Evolutionary conservation across 345 rosid species (phyloP).

Genomic region (Kandelia obovata): DNA sequence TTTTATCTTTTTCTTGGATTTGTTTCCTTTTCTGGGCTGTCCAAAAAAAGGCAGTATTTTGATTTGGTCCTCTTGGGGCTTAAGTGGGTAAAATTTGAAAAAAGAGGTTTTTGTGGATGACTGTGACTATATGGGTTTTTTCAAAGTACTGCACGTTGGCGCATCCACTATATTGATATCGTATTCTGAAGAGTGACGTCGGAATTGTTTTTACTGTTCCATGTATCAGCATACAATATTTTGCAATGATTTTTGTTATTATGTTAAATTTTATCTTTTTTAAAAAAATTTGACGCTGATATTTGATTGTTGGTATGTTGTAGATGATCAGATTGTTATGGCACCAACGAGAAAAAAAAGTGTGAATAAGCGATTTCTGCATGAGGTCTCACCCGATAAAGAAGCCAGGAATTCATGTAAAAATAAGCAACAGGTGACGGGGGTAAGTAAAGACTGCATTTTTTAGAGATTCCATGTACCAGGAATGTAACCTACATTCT

Average conservation of each 20-base stretch:
- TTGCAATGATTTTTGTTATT: neutral
- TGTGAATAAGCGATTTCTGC: conserved; percentile 61
- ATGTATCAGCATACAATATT: neutral
- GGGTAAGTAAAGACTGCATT: conserved; percentile 45
- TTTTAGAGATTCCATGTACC: neutral
- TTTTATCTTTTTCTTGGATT: neutral
- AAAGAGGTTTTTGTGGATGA: neutral
- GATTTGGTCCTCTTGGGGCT: neutral
- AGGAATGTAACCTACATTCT: conserved; percentile 1
- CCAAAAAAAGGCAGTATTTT: neutral
- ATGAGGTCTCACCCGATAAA: conserved; percentile 66
- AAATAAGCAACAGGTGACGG: conserved; percentile 33
- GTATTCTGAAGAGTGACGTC: neutral
- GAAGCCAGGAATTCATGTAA: conserved; percentile 52
- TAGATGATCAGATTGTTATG: conserved; percentile 44
- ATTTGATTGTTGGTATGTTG: conserved; percentile 9
- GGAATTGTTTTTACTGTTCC: neutral
- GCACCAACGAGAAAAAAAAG: conserved; percentile 79
- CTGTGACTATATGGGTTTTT: neutral
- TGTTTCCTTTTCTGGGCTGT: neutral
- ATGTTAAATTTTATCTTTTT: neutral
- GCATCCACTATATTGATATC: neutral
- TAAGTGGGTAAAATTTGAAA: neutral
- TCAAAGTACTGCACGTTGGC: too few relatives aligned
- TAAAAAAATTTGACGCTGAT: neutral